A percentile compares a stretch with the other conserved stretches of the same genome.
Conservation (phyloP, 2,329 filamentous ascomycete species). For the Epichloe uncinata region DNA sequence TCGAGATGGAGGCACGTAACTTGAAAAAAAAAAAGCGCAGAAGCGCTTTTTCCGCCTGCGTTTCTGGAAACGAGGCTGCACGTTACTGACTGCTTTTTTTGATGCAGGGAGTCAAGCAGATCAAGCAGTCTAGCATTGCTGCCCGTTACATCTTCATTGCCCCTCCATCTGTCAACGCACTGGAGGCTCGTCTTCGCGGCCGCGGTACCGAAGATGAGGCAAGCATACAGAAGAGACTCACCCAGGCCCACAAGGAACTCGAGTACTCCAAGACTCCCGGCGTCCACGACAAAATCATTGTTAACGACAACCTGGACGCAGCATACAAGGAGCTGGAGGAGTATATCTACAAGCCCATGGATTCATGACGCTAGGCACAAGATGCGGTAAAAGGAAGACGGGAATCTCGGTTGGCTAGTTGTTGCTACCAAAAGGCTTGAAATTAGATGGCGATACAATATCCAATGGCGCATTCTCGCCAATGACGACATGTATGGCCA, state of each 20-base stretch:
- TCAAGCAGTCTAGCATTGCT: conserved; percentile 60
- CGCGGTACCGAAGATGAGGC: conserved; percentile 70
- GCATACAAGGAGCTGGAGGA: conserved; percentile 41
- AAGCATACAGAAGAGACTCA: conserved; percentile 52
- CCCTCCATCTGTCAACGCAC: conserved; percentile 59
- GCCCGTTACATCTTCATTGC: conserved; percentile 77
- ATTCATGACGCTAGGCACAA: conserved; percentile 5
- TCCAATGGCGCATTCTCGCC: no score
- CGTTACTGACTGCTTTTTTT: background rate
- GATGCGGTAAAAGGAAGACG: background rate
- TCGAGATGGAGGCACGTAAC: conserved; percentile 74
- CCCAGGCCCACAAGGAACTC: conserved; percentile 61
- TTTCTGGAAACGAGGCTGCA: background rate
- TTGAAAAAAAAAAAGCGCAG: background rate
- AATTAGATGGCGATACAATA: background rate
- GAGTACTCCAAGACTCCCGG: conserved; percentile 56
- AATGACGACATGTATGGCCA: background rate
- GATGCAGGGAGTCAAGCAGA: conserved; percentile 67
- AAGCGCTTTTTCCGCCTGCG: background rate
- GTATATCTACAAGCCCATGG: conserved; percentile 28
- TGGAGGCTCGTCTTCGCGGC: conserved; percentile 62
- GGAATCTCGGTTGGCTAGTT: background rate
- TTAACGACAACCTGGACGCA: conserved; percentile 31
- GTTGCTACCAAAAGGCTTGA: background rate
- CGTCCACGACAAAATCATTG: conserved; percentile 27